phyloP scores from a whole-genome alignment of 176 grass and related monocot species.

The Musa acuminata region DNA sequence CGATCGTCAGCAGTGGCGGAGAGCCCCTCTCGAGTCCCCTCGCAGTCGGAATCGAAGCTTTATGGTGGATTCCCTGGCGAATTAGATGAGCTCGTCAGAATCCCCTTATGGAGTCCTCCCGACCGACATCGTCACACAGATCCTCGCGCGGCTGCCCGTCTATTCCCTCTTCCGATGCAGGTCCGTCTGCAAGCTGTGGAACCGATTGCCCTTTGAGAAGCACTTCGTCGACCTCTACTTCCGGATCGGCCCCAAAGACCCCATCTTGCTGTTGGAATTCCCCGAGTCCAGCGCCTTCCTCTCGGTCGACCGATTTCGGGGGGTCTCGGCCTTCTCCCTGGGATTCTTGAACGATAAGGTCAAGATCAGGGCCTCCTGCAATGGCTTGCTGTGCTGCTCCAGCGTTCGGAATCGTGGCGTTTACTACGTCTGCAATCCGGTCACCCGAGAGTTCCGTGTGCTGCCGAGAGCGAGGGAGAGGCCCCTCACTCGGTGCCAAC shows the following conservation, averaged over 20 bases:
- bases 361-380: slow-evolving; percentile 40
- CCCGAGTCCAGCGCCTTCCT: slow-evolving; percentile 13
- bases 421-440: slow-evolving; percentile 40
- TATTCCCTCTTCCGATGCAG: slow-evolving; percentile 38
- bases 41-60: neutral
- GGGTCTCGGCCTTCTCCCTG: slow-evolving; percentile 18
- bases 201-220: slow-evolving; percentile 22
- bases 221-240: slow-evolving; percentile 36
- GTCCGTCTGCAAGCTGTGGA: slow-evolving; percentile 37
- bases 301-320: slow-evolving; percentile 18
- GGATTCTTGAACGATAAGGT: slow-evolving; percentile 35
- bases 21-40: neutral
- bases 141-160: slow-evolving; percentile 31
- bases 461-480: slow-evolving; percentile 35
- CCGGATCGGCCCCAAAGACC: slow-evolving; percentile 11
- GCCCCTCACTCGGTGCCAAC: slow-evolving; percentile 36
- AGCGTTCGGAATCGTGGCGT: slow-evolving; percentile 36
- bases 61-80: neutral
- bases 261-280: slow-evolving; percentile 25
- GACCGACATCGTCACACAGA: slow-evolving; percentile 27
- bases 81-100: neutral
- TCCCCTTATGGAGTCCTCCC: slow-evolving; percentile 21
- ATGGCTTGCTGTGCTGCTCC: slow-evolving; percentile 35
- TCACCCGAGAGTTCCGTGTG: slow-evolving; percentile 37
- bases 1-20: neutral